These are phyloP conservation scores for Aspergillus nomiae DNA, from an alignment of 2,329 filamentous ascomycete genomes.

Conservation along the genomic window DNA sequence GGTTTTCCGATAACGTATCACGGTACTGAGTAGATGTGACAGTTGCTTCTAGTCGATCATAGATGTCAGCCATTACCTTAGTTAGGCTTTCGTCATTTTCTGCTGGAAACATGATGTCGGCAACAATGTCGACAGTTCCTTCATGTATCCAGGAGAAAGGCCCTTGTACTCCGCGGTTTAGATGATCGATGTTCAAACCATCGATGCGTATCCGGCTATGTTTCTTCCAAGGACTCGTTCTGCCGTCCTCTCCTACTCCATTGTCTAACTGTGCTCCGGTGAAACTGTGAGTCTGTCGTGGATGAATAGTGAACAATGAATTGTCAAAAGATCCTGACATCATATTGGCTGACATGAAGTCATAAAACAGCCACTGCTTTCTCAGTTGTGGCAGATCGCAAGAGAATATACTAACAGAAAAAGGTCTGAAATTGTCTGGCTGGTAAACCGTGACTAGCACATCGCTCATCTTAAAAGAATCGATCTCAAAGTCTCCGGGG, in stretches of 20 bases:
- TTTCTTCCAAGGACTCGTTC: slow-evolving; percentile 85
- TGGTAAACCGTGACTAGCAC: slow-evolving; percentile 89
- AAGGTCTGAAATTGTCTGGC: slow-evolving; percentile 87
- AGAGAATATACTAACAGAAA: slow-evolving; percentile 91
- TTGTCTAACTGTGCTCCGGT: slow-evolving; percentile 64
- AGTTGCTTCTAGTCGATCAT: slow-evolving; percentile 91
- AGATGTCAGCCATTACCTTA: slow-evolving; percentile 96
- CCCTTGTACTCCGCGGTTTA: slow-evolving; percentile 89
- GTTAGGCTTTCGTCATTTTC: slow-evolving; percentile 86
- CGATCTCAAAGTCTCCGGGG: slow-evolving; percentile 94
- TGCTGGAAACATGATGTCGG: slow-evolving; percentile 90
- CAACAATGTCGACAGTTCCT: slow-evolving; percentile 93
- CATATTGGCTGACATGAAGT: slow-evolving; percentile 91
- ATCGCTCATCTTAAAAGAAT: slow-evolving; percentile 95
- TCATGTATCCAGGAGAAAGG: slow-evolving; percentile 98
- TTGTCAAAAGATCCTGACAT: slow-evolving; percentile 96
- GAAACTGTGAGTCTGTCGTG: slow-evolving; percentile 81
- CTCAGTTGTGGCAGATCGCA: slow-evolving; percentile 90
- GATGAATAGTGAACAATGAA: slow-evolving; percentile 95
- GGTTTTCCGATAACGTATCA: slow-evolving; percentile 20
- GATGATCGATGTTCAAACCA: slow-evolving; percentile 88
- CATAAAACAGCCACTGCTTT: slow-evolving; percentile 97
- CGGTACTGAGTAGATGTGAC: slow-evolving; percentile 74
- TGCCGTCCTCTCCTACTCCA: slow-evolving; percentile 61
- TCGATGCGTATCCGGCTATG: slow-evolving; percentile 91